Base-by-base conservation (phyloP, 2,329 filamentous ascomycete species). In the Fusarium subglutinans region DNA sequence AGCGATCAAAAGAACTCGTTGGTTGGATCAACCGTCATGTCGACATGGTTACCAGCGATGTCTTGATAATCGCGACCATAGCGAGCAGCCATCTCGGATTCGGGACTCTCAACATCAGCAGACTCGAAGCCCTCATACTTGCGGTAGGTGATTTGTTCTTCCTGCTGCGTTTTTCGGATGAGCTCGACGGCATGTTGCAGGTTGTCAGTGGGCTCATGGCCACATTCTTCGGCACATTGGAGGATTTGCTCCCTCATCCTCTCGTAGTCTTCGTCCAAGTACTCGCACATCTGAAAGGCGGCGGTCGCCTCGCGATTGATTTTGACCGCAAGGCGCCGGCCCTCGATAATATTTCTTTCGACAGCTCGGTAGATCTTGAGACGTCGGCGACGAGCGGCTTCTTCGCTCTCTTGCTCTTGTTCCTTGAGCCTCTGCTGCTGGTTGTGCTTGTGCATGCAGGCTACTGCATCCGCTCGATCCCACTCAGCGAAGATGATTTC, bases 321-420 rank as follows among this genome's bases (percentile, higher is more conserved):
- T 10, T 35, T 37, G n/a, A 26, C 20, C n/a, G 43, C 48, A 15
- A 43, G 30, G 8, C 33, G 33, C 9, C 54, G 43, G 3, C 40
- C 48, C 14, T 64, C 56, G 5, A 38, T 30, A 1, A 57, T 18
- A 4, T 59, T 35, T 30, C 37, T 53, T 6, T 68, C 65, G 5
- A 68, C 48, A 12, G 43, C 26, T 14, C 41, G 58, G n/a, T 63
- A 69, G 51, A 69, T 44, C 30, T 58, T 64, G 7, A 40, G 65
- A 24, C 38, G 24, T 33, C 51, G 57, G 24, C 41, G 40, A 7
- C 37, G n/a, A 13, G 41, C 40, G 3, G 26, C n/a, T 8, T 41
- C 43, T 7, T 45, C 40, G 3, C 17, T 37, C 26, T 37, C 33
- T 50, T 66, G 22, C 28, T 66, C 37, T 40, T 37, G 17, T 12